phyloP scores from a whole-genome alignment of 2,329 filamentous ascomycete genomes.

The Emericellopsis atlantica region DNA sequence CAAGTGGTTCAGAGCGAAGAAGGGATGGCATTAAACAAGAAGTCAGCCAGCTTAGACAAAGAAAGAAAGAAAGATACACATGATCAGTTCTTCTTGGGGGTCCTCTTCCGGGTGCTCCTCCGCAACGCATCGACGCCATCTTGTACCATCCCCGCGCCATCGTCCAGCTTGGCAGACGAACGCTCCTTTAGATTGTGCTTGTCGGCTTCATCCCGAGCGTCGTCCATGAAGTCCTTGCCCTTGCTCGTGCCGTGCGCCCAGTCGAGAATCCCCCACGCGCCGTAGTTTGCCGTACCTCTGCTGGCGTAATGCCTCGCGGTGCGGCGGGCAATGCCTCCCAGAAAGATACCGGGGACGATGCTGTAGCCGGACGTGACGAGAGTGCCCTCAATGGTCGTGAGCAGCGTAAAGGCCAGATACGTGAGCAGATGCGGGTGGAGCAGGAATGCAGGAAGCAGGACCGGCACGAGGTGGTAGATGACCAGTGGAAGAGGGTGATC shows the following conservation, averaged over 20 bases:
- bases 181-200: slow-evolving; percentile 38
- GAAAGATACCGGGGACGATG: slow-evolving; percentile 37
- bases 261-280: slow-evolving; percentile 49
- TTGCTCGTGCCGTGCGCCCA: slow-evolving; percentile 45
- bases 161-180: slow-evolving; percentile 17
- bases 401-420: slow-evolving; percentile 49
- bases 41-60: neutral
- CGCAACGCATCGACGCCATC: slow-evolving; percentile 17
- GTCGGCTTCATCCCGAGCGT: slow-evolving; percentile 40
- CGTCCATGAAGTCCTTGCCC: slow-evolving; percentile 37
- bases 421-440: slow-evolving; percentile 62
- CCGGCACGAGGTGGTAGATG: slow-evolving; percentile 48
- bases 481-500: slow-evolving; percentile 57
- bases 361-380: slow-evolving; percentile 57
- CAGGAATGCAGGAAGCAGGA: slow-evolving; percentile 51
- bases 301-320: slow-evolving; percentile 39
- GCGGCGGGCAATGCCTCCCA: slow-evolving; percentile 34
- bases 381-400: slow-evolving; percentile 55
- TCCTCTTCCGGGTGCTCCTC: slow-evolving; percentile 12
- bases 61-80: neutral
- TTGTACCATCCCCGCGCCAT: slow-evolving; percentile 18
- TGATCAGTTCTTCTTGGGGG: slow-evolving; percentile 7
- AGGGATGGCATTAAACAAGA: slow-evolving; percentile 14
- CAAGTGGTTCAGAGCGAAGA: slow-evolving; percentile 35
- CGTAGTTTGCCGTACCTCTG: slow-evolving; percentile 45